Evolutionary conservation across 129 eudicot genomes (phyloP), one percentile per base, ranked within the genome.

Genomic region (Mikania micrantha): DNA sequence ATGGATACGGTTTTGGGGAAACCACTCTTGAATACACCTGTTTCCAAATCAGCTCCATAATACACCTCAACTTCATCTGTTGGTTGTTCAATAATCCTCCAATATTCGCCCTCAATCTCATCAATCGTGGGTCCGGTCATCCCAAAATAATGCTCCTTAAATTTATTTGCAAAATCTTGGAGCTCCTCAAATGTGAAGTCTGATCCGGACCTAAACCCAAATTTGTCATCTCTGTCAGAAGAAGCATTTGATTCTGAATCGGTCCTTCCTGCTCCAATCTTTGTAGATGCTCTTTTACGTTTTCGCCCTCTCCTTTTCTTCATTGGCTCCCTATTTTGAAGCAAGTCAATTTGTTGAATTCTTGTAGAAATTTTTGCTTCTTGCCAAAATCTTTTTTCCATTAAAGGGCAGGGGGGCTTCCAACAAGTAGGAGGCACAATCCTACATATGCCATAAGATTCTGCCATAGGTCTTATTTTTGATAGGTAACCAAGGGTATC

Each of bases 1-100:
- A 21, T 20, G 5, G 72, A 67, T 27, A 83, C 58, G 8, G 12
- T 74, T 71, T 79, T 85, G 3, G 87, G 89, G 16, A 88, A 88
- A 57, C 96, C 96, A 60, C 96, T 88, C 69, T 79, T 83, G 31
- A 88, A 83, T 39, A 54, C 81, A 50, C 89, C 92, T 2, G 91
- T 85, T 76, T 88, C 92, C 61, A 88, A 44, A 83, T 88, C 96
- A 60, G 96, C 96, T 31, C 96, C 96, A 66, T 88, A 88, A 75
- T 82, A 82, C 4, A 88, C 95, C 87, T 88, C 96, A 39, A 88
- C 96, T 68, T 88, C 96, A 83, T 88, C 96, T 1, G 89, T 85
- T 59, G 96, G 96, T 60, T 76, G 84, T 80, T 88, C 96, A 66
- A 88, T 78, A 6, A 88, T 88, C 66, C 96, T 78, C 96, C 96